Percentiles rank a stretch among this genome's conserved stretches.
phyloP scores from a whole-genome alignment of 106 monocot genomes.

The Allium cepa region DNA sequence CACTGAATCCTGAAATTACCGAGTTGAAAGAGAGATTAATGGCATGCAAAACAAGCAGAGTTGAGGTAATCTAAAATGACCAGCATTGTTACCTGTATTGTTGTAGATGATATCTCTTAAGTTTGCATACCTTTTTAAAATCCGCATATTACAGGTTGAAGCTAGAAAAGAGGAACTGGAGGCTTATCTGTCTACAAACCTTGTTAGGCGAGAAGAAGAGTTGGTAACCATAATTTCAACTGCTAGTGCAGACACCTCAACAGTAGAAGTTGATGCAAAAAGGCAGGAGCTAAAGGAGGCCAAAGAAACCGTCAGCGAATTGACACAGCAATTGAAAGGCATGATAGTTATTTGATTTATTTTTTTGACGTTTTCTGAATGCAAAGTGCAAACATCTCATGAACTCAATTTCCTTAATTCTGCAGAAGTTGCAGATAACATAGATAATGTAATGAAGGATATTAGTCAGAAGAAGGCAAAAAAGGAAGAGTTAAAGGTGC shows the following conservation, averaged over 20 bases:
- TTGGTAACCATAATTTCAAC: conserved; percentile 65
- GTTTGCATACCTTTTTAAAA: not conserved
- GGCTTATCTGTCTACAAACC: conserved; percentile 88
- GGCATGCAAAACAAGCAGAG: conserved; percentile 65
- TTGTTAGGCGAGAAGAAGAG: conserved; percentile 82
- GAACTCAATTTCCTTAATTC: conserved; percentile 1
- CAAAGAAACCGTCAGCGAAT: conserved; percentile 47
- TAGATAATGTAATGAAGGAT: conserved; percentile 44
- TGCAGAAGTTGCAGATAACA: conserved; percentile 35
- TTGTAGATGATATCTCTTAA: not conserved
- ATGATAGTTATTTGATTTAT: conserved; percentile 1
- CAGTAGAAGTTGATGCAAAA: conserved; percentile 53
- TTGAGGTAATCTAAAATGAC: conserved; percentile 47
- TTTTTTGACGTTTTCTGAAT: not conserved
- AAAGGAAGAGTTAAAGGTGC: conserved; percentile 66
- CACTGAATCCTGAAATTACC: conserved; percentile 94
- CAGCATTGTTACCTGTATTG: not conserved
- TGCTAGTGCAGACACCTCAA: conserved; percentile 53
- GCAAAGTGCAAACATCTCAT: not conserved
- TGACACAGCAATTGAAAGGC: conserved; percentile 76
- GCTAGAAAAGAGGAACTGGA: conserved; percentile 98
- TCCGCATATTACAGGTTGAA: conserved; percentile 56
- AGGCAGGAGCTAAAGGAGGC: conserved; percentile 55
- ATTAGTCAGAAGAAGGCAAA: conserved; percentile 39
- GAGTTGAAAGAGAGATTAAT: conserved; percentile 88